Percentiles rank a stretch among this genome's conserved stretches.
Evolutionary conservation across 2,329 filamentous ascomycete species (phyloP).

Genomic region (Cladosporium velox): DNA sequence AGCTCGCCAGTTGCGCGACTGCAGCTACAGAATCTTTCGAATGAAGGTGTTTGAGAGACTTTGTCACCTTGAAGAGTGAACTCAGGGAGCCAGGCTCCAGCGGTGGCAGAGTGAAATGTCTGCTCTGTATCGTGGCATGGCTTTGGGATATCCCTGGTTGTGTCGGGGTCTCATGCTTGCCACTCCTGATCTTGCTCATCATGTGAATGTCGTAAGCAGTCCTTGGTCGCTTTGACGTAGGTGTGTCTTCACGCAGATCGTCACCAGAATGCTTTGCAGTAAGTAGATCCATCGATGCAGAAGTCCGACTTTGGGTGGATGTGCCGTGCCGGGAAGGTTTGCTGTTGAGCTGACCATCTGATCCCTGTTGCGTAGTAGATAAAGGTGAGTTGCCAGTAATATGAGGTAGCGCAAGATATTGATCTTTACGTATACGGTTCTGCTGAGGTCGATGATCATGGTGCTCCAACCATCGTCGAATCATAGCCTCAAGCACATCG

Average conservation of each 20-base stretch:
- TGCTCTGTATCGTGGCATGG: not conserved
- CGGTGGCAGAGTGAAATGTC: constrained; percentile 5
- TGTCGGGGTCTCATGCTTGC: constrained; percentile 30
- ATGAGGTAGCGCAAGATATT: not conserved
- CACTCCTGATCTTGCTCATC: constrained; percentile 50
- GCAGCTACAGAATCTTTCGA: not conserved
- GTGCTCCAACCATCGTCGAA: constrained; percentile 73
- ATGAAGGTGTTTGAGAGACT: not conserved
- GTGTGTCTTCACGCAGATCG: not conserved
- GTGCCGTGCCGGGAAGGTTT: not conserved
- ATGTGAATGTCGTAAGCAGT: constrained; percentile 30
- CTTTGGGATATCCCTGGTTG: not conserved
- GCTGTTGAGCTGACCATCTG: not conserved
- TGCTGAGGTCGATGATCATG: constrained; percentile 65
- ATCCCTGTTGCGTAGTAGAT: not conserved
- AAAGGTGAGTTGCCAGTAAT: not conserved
- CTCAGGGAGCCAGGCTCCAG: constrained; percentile 21
- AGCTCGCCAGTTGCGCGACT: no score
- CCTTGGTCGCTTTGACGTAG: not conserved
- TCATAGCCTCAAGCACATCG: constrained; percentile 67
- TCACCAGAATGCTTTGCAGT: not conserved
- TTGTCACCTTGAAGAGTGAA: not conserved
- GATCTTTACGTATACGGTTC: constrained; percentile 21
- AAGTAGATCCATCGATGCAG: not conserved
- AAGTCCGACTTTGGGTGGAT: not conserved